A percentile compares a stretch with the other conserved stretches of the same genome.
Conservation (phyloP, 352 stramenopile species). For the Blastocystis sp. region DNA sequence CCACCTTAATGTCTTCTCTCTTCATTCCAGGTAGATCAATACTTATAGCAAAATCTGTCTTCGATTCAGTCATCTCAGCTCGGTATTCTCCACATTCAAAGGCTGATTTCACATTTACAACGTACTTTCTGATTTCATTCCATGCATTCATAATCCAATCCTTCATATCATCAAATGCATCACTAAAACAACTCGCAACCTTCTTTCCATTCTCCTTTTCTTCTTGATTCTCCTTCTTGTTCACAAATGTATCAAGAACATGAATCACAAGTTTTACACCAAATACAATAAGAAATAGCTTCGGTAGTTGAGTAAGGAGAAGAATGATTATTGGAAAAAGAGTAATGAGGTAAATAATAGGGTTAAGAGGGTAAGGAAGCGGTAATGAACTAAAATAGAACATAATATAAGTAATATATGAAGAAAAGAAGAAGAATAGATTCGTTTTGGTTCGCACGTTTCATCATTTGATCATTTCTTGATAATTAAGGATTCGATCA, state of each 20-base stretch:
- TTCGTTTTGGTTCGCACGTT: neutral
- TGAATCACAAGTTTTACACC: neutral
- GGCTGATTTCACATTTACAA: too few species aligned
- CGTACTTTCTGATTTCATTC: neutral
- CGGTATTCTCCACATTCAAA: neutral
- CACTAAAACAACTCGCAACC: neutral
- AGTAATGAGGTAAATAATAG: neutral
- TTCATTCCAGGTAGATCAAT: neutral
- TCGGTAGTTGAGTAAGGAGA: neutral
- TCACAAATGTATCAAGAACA: neutral
- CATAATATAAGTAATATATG: neutral
- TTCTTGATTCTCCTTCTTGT: neutral
- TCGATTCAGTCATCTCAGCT: neutral
- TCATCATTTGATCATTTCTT: neutral
- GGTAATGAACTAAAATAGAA: neutral
- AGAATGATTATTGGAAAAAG: neutral
- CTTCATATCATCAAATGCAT: neutral
- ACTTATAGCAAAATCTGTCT: neutral
- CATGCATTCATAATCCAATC: neutral
- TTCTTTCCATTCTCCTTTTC: neutral
- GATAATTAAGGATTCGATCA: neutral
- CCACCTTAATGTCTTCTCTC: neutral
- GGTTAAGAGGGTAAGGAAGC: neutral
- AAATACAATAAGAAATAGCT: neutral
- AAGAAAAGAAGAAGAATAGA: neutral